Conservation (phyloP, 257 asterid species). For the Solanum etuberosum region DNA sequence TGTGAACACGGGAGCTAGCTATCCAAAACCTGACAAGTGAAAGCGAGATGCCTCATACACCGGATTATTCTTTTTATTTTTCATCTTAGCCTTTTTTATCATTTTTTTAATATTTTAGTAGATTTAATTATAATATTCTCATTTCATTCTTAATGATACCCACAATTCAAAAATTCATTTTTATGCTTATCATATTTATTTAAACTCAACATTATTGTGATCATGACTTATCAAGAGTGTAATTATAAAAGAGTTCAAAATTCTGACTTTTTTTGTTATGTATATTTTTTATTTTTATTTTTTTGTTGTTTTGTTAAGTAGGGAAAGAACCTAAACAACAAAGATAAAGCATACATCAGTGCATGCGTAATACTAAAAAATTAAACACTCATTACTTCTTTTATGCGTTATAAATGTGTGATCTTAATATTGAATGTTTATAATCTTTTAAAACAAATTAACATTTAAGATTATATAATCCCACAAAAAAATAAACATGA, state of each 20-base stretch:
- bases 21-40: too few species aligned
- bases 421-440: background rate
- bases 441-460: background rate
- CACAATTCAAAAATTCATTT: background rate
- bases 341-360: background rate
- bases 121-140: too few species aligned
- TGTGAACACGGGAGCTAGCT: background rate
- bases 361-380: background rate
- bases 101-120: too few species aligned
- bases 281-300: background rate
- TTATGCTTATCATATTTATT: background rate
- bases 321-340: background rate
- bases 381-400: background rate
- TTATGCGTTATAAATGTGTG: background rate
- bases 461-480: background rate
- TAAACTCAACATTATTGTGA: background rate
- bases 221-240: background rate
- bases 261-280: background rate
- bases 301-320: background rate
- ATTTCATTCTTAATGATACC: background rate
- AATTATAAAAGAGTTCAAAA: background rate
- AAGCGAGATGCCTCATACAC: too few species aligned
- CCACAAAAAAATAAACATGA: background rate
- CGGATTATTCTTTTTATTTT: too few species aligned
- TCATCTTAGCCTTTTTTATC: too few species aligned